Conservation (phyloP, 2,329 filamentous ascomycete genomes). For the Bimuria novae-zelandiae region DNA sequence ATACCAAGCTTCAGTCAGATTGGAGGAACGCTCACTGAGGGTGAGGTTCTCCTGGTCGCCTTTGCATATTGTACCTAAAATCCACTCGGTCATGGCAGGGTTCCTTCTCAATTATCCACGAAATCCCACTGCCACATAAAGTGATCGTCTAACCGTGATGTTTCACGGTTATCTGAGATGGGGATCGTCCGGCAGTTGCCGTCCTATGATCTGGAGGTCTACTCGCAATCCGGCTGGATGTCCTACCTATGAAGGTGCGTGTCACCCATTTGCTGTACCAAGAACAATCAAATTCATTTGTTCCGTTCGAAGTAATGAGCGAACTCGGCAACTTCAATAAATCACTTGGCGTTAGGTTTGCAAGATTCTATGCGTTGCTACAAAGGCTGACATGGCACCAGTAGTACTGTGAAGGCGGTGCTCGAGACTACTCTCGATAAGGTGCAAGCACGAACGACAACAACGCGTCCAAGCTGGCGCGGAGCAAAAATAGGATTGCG, state of each 20-base stretch:
- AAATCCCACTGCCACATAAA: not conserved
- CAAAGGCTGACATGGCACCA: not conserved
- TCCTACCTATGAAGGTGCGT: too few species aligned
- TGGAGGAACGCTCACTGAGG: not conserved
- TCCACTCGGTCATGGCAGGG: not conserved
- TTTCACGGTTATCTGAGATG: not conserved
- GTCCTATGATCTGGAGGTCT: not conserved
- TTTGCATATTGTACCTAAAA: not conserved
- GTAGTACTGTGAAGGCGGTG: not conserved
- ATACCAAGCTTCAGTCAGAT: conserved; percentile 6
- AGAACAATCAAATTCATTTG: too few species aligned
- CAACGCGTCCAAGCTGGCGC: not conserved
- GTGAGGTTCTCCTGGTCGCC: not conserved
- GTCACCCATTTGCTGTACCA: too few species aligned
- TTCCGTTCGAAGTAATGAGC: too few species aligned
- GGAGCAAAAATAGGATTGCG: conserved; percentile 5
- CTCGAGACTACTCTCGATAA: not conserved
- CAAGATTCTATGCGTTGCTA: not conserved
- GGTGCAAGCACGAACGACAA: too few species aligned
- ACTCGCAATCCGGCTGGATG: not conserved
- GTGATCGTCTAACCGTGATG: not conserved
- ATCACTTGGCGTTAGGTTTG: too few species aligned
- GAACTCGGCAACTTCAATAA: too few species aligned
- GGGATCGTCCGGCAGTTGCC: too few species aligned
- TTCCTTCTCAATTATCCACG: not conserved